Conservation (phyloP, 1,284 basidiomycete species). For the Stygiomarasmius scandens region DNA sequence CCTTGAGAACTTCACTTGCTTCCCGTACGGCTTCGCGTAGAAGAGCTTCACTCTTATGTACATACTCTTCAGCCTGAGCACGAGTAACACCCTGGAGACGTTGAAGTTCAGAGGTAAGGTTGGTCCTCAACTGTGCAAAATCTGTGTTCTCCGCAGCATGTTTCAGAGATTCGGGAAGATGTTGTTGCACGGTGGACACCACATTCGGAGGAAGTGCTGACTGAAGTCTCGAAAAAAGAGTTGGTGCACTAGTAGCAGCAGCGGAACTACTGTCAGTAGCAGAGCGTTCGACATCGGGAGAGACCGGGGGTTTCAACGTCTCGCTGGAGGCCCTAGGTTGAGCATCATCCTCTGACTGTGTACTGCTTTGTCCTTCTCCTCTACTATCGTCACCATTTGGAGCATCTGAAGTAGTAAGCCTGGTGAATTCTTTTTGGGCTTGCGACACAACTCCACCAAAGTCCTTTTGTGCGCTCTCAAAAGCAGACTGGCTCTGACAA, state of each 20-base stretch:
- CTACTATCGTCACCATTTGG: constrained; percentile 21
- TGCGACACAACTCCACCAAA: constrained; percentile 76
- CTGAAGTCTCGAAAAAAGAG: constrained; percentile 71
- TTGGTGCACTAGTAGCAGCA: constrained; percentile 39
- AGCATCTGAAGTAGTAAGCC: constrained; percentile 51
- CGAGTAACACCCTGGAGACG: constrained; percentile 73
- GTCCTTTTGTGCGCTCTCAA: constrained; percentile 79
- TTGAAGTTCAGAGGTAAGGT: constrained; percentile 71
- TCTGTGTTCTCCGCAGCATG: constrained; percentile 67
- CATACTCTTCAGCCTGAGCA: constrained; percentile 82
- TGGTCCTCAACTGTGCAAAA: constrained; percentile 64
- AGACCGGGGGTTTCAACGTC: constrained; percentile 26
- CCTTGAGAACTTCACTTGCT: constrained; percentile 75
- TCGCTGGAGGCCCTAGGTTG: constrained; percentile 21
- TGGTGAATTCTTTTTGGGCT: constrained; percentile 80
- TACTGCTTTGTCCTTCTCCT: constrained; percentile 10
- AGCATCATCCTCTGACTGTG: constrained; percentile 19
- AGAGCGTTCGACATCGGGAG: constrained; percentile 22
- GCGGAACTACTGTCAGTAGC: constrained; percentile 20
- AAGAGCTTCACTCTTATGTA: constrained; percentile 75
- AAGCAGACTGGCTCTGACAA: constrained; percentile 72
- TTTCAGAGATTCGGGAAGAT: constrained; percentile 67
- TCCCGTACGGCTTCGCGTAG: constrained; percentile 72
- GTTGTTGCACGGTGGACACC: constrained; percentile 66
- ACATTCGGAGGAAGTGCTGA: constrained; percentile 72